Percentiles rank a stretch among this genome's conserved stretches.
Evolutionary conservation across 2,329 filamentous ascomycete genomes (phyloP).

Genomic region (Fusarium stilboides): DNA sequence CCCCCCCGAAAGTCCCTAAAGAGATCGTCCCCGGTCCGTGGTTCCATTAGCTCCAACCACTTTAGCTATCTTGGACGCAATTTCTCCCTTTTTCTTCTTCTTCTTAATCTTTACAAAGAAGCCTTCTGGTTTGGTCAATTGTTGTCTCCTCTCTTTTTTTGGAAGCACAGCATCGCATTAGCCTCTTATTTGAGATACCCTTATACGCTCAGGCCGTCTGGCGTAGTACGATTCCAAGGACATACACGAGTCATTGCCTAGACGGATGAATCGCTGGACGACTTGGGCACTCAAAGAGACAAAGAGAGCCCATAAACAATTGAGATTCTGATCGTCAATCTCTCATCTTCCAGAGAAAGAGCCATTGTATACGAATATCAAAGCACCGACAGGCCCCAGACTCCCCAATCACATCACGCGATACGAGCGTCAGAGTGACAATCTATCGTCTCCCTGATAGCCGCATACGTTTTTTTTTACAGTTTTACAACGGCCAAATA

Average conservation of each 20-base stretch:
- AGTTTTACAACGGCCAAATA: background rate
- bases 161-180: background rate
- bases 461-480: background rate
- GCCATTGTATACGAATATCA: slow-evolving; percentile 7
- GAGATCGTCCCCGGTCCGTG: slow-evolving; percentile 35
- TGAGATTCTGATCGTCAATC: background rate
- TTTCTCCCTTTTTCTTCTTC: slow-evolving; percentile 26
- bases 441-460: slow-evolving; percentile 7
- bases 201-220: slow-evolving; percentile 14
- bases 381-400: slow-evolving; percentile 24
- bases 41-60: slow-evolving; percentile 31
- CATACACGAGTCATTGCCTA: slow-evolving; percentile 29
- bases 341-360: slow-evolving; percentile 1
- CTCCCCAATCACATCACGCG: slow-evolving; percentile 4
- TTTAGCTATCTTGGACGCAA: slow-evolving; percentile 31
- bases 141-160: background rate
- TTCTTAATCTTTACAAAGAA: background rate
- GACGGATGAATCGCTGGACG: slow-evolving; percentile 23
- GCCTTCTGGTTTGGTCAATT: background rate
- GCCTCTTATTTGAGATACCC: slow-evolving; percentile 8
- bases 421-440: slow-evolving; percentile 10
- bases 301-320: slow-evolving; percentile 8
- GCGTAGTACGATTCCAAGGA: slow-evolving; percentile 14
- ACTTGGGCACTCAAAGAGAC: background rate
- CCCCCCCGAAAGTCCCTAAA: slow-evolving; percentile 4